Evolutionary conservation across 306 rosid genomes (phyloP).

Genomic region (Mimosa pudica): DNA sequence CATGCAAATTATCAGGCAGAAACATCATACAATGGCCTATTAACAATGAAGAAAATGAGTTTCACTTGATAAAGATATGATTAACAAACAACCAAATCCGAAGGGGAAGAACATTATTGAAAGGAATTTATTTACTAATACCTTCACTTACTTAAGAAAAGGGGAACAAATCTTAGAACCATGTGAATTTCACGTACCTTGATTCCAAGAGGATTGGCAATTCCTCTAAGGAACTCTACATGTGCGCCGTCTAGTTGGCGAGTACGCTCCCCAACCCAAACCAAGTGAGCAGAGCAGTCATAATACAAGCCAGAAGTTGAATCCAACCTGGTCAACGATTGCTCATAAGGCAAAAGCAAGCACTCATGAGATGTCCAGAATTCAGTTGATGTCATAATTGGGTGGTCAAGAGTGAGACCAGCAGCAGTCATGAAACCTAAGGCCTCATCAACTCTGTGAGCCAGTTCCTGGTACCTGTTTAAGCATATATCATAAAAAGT

Average conservation of each 20-base stretch:
- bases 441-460: slow-evolving; percentile 71
- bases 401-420: slow-evolving; percentile 71
- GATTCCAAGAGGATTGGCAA: slow-evolving; percentile 76
- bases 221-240: slow-evolving; percentile 72
- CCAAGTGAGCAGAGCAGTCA: slow-evolving; percentile 85
- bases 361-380: slow-evolving; percentile 92
- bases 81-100: background rate
- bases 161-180: background rate
- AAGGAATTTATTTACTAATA: background rate
- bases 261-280: slow-evolving; percentile 85
- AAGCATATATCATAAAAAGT: background rate
- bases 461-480: slow-evolving; percentile 67
- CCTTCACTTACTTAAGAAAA: background rate
- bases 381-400: slow-evolving; percentile 67
- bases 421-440: slow-evolving; percentile 81
- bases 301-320: slow-evolving; percentile 73
- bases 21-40: slow-evolving; percentile 2
- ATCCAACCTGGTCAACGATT: slow-evolving; percentile 67
- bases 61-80: background rate
- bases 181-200: slow-evolving; percentile 44
- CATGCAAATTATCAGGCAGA: slow-evolving; percentile 13
- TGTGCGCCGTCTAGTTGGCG: slow-evolving; percentile 83
- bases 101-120: background rate
- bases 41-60: background rate
- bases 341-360: slow-evolving; percentile 72